phyloP scores from a whole-genome alignment of 2,329 filamentous ascomycete genomes.

The Penicillium sp. region DNA sequence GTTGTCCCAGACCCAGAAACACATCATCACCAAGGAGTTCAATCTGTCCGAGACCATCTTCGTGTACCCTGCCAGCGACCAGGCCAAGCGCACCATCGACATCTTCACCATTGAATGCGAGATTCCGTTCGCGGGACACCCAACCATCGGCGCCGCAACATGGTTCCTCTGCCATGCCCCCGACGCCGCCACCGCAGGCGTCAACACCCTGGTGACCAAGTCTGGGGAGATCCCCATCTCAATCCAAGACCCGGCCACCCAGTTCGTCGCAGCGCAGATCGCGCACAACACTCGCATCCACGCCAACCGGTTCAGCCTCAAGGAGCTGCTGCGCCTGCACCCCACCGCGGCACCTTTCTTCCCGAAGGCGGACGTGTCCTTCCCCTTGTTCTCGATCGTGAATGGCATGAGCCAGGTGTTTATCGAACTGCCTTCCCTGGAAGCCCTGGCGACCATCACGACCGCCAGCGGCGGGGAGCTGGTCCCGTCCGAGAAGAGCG shows the following conservation, averaged over 20 bases:
- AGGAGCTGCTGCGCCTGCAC: constrained; percentile 28
- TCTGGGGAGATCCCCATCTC: constrained; percentile 56
- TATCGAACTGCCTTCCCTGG: constrained; percentile 59
- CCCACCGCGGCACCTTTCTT: constrained; percentile 26
- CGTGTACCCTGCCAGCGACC: constrained; percentile 37
- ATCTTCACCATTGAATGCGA: constrained; percentile 55
- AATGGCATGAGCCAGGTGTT: constrained; percentile 58
- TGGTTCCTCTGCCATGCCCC: constrained; percentile 40
- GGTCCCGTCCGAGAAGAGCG: constrained; percentile 14
- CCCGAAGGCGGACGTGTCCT: constrained; percentile 9
- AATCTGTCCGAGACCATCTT: constrained; percentile 60
- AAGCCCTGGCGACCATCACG: constrained; percentile 50
- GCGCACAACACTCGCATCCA: constrained; percentile 40
- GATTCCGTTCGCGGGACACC: constrained; percentile 58
- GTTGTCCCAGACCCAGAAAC: constrained; percentile 50
- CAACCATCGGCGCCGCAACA: constrained; percentile 56
- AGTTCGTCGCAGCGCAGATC: constrained; percentile 31
- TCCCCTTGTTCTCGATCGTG: constrained; percentile 40
- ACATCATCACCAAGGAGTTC: constrained; percentile 56
- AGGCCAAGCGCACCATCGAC: constrained; percentile 40
- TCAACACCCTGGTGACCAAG: constrained; percentile 51
- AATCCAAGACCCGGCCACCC: constrained; percentile 8
- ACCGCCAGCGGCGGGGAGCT: constrained; percentile 25
- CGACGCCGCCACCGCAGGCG: constrained; percentile 9
- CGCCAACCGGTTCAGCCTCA: constrained; percentile 22